Conservation (phyloP, 2,329 filamentous ascomycete genomes). For the Ophiocordyceps sinensis region DNA sequence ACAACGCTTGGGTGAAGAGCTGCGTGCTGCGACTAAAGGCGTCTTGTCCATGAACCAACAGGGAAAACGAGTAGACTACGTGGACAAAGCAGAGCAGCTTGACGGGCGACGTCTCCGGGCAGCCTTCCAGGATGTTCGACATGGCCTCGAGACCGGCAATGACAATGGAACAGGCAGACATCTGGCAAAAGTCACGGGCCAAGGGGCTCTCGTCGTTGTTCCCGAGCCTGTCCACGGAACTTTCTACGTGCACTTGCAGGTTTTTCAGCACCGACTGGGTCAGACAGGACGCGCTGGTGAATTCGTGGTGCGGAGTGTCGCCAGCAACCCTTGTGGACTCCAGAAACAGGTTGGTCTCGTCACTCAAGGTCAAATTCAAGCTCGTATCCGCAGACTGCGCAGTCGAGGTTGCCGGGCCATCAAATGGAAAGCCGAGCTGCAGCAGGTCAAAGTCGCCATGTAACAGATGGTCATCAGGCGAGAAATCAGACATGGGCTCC, state of each 20-base stretch:
- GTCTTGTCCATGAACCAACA: conserved; percentile 29
- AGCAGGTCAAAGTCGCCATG: no score
- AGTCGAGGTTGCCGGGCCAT: no score
- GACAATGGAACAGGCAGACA: conserved; percentile 24
- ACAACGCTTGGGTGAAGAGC: conserved; percentile 32
- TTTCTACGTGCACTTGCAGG: conserved; percentile 29
- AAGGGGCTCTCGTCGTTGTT: conserved; percentile 27
- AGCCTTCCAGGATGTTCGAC: conserved; percentile 22
- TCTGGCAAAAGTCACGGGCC: conserved; percentile 22
- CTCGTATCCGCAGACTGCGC: no score
- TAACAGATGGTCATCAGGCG: no score
- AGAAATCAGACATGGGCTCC: no score
- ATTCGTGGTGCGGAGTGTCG: conserved; percentile 7
- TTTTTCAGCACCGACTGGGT: conserved; percentile 29
- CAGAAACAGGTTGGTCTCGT: no score
- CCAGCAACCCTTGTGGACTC: no score
- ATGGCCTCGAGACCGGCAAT: conserved; percentile 26
- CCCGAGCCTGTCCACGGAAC: conserved; percentile 28
- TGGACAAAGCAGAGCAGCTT: conserved; percentile 37
- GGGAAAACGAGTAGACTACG: conserved; percentile 33
- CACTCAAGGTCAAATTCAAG: no score
- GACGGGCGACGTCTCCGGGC: conserved; percentile 21
- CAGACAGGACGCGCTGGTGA: conserved; percentile 16
- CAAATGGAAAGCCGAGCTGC: no score
- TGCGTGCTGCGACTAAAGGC: conserved; percentile 18